Evolutionary conservation across 805 yeast species (phyloP).

Genomic region (Clavispora fructus): DNA sequence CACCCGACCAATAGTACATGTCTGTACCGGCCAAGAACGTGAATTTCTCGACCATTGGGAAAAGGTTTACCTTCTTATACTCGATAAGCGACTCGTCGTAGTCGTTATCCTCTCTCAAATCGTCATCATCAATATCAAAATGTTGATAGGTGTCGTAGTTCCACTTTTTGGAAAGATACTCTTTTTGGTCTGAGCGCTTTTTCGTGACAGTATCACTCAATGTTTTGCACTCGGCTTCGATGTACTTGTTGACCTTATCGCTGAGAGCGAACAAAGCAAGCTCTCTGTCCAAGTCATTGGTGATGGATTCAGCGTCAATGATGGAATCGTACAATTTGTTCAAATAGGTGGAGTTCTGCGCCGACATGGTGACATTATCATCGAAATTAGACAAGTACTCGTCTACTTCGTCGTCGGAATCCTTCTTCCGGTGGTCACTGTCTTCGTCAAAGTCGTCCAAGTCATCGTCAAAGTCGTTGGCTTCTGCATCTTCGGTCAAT

Average conservation of each 20-base stretch:
- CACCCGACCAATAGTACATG: slow-evolving; percentile 94
- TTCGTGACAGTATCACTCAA: slow-evolving; percentile 28
- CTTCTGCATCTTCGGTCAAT: slow-evolving; percentile 16
- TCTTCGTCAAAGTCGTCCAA: slow-evolving; percentile 22
- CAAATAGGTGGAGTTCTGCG: slow-evolving; percentile 15
- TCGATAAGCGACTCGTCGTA: slow-evolving; percentile 40
- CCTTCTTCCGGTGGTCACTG: slow-evolving; percentile 13
- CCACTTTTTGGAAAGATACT: slow-evolving; percentile 31
- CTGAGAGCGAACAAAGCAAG: slow-evolving; percentile 27
- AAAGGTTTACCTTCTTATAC: slow-evolving; percentile 56
- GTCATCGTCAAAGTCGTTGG: slow-evolving; percentile 21
- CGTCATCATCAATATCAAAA: slow-evolving; percentile 35
- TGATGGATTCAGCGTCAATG: slow-evolving; percentile 28
- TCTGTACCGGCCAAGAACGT: slow-evolving; percentile 71
- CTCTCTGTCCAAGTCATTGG: slow-evolving; percentile 30
- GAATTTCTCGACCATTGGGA: slow-evolving; percentile 89
- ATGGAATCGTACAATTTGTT: slow-evolving; percentile 30
- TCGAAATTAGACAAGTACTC: slow-evolving; percentile 14
- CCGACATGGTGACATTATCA: slow-evolving; percentile 4
- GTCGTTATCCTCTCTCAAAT: slow-evolving; percentile 15
- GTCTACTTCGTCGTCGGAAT: slow-evolving; percentile 22
- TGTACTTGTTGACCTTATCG: slow-evolving; percentile 26
- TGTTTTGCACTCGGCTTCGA: slow-evolving; percentile 29
- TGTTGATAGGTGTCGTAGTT: slow-evolving; percentile 35
- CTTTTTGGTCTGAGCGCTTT: slow-evolving; percentile 29